These are phyloP conservation scores for Psilocybe cyanescens DNA, from an alignment of 768 basidiomycete species.

Conservation along the genomic window DNA sequence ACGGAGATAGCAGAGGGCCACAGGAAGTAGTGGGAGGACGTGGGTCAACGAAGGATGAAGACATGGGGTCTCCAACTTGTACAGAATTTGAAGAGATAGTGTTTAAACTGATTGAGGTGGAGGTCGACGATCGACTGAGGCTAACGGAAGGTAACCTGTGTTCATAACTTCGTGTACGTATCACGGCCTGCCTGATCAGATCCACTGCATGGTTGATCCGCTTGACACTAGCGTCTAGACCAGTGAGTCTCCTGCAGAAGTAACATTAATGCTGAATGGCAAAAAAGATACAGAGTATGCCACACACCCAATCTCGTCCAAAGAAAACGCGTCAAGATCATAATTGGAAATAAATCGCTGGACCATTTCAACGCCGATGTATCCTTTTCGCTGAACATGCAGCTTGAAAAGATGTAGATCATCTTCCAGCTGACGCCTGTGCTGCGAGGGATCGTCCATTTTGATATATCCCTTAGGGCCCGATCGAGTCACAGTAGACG, in stretches of 20 bases:
- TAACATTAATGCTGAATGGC: not conserved
- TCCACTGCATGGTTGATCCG: not conserved
- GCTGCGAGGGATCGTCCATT: not conserved
- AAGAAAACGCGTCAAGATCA: not conserved
- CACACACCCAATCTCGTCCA: not conserved
- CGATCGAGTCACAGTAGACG: not conserved
- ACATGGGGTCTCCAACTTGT: too few species aligned
- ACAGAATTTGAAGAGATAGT: too few species aligned
- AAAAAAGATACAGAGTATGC: not conserved
- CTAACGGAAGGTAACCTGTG: not conserved
- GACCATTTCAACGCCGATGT: not conserved
- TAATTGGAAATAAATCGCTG: slow-evolving; percentile 2
- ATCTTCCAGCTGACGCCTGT: not conserved
- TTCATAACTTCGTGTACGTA: not conserved
- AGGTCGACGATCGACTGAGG: too few species aligned
- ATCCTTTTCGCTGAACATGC: slow-evolving; percentile 2
- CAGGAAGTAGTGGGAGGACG: too few species aligned
- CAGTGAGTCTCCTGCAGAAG: not conserved
- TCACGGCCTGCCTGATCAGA: not conserved
- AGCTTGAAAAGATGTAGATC: not conserved
- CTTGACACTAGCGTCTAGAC: not conserved
- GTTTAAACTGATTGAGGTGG: too few species aligned
- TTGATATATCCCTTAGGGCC: not conserved
- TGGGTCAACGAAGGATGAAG: too few species aligned
- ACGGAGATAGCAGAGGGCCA: too few species aligned